phyloP scores from a whole-genome alignment of 2,329 filamentous ascomycete species.

The Claviceps sorghi region DNA sequence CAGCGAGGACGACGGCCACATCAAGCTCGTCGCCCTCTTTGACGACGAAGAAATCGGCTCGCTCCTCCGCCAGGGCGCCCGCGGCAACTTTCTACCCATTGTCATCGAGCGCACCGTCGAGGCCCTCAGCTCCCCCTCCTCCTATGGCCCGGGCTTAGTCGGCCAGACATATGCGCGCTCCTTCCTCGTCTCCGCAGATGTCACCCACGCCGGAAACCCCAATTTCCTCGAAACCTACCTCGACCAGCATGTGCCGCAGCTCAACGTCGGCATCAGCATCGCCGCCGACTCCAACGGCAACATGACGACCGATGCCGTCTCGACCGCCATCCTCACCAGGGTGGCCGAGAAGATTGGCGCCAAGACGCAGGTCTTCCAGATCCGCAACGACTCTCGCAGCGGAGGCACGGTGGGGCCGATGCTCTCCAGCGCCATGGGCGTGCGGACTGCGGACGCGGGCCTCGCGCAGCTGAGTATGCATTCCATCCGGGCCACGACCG shows the following conservation, averaged over 20 bases:
- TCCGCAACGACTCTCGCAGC: constrained; percentile 76
- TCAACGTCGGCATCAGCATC: constrained; percentile 77
- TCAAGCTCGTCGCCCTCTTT: constrained; percentile 88
- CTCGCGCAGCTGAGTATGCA: constrained; percentile 93
- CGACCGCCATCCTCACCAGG: constrained; percentile 63
- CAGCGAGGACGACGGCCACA: constrained; percentile 45
- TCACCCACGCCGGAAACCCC: constrained; percentile 86
- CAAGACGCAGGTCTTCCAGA: constrained; percentile 79
- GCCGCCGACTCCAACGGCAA: constrained; percentile 78
- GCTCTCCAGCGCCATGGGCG: constrained; percentile 65
- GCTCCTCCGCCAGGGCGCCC: constrained; percentile 75
- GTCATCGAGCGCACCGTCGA: constrained; percentile 73
- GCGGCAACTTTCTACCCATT: constrained; percentile 72
- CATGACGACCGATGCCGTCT: constrained; percentile 88
- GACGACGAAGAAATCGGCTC: constrained; percentile 96
- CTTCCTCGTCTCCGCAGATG: constrained; percentile 84
- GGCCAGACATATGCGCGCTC: constrained; percentile 79
- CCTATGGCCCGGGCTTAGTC: constrained; percentile 46
- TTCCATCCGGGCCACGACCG: constrained; percentile 76
- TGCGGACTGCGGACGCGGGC: constrained; percentile 73
- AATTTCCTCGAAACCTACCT: constrained; percentile 82
- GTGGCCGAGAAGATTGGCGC: constrained; percentile 61
- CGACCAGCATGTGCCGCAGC: constrained; percentile 66
- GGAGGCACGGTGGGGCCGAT: constrained; percentile 94
- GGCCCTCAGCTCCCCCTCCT: constrained; percentile 37